A percentile compares a stretch with the other conserved stretches of the same genome.
phyloP scores from a whole-genome alignment of 352 stramenopile genomes.

The Paralagenidium karlingii region DNA sequence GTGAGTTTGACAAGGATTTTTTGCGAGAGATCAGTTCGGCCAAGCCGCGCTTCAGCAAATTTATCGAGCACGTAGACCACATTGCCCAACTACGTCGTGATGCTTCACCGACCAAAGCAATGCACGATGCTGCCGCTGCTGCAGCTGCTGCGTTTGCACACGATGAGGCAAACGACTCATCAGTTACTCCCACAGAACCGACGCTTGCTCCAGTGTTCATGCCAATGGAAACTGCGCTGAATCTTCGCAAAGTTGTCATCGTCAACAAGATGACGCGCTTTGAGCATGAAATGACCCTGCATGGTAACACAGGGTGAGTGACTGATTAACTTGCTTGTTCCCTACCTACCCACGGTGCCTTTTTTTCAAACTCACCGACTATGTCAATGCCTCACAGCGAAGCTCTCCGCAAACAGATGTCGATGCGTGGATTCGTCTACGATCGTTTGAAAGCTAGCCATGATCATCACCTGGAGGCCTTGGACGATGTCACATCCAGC shows the following conservation, averaged over 20 bases:
- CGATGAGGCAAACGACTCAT: no score
- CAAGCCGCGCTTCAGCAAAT: no score
- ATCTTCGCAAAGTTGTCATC: conserved; percentile 73
- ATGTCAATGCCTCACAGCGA: conserved; percentile 25
- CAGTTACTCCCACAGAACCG: no score
- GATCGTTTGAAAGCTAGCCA: conserved; percentile 77
- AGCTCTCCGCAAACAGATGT: conserved; percentile 82
- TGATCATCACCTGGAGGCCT: conserved; percentile 71
- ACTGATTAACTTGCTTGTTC: background rate
- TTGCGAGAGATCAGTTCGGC: no score
- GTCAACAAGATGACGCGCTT: conserved; percentile 84
- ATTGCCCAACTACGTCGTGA: conserved; percentile 4
- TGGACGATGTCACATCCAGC: conserved; percentile 76
- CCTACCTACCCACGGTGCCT: conserved; percentile 1
- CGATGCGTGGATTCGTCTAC: conserved; percentile 81
- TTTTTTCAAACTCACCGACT: no score
- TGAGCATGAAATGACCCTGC: conserved; percentile 72
- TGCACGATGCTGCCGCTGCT: background rate
- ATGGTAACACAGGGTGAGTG: conserved; percentile 65
- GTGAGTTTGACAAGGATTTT: no score
- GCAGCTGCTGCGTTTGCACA: no score
- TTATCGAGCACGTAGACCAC: background rate
- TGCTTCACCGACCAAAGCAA: no score
- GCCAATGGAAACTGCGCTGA: conserved; percentile 27
- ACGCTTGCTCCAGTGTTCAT: conserved; percentile 36